phyloP scores from a whole-genome alignment of 352 stramenopile genomes.

The Phytophthora kernoviae region DNA sequence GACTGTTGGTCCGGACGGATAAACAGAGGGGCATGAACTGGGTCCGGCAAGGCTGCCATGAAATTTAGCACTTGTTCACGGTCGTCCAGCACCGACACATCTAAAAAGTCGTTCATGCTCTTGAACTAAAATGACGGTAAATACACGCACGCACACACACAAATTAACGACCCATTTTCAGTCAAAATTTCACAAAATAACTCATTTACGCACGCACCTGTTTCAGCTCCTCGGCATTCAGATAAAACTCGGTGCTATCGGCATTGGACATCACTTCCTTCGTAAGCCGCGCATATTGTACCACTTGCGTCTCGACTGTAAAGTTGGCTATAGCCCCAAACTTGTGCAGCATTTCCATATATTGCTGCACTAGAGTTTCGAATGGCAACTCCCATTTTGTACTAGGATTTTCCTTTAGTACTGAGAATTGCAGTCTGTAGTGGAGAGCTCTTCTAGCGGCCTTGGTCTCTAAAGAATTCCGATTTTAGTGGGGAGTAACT shows the following conservation, averaged over 20 bases:
- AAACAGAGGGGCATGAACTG: slow-evolving; percentile 52
- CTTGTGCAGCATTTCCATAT: slow-evolving; percentile 58
- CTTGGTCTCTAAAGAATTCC: slow-evolving; percentile 22
- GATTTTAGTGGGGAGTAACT: not conserved
- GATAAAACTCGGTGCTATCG: slow-evolving; percentile 41
- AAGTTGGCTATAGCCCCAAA: slow-evolving; percentile 63
- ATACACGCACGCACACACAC: too few relatives aligned
- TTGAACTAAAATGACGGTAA: slow-evolving; percentile 59
- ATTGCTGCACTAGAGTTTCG: slow-evolving; percentile 39
- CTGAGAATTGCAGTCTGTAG: slow-evolving; percentile 72
- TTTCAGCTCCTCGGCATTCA: slow-evolving; percentile 68
- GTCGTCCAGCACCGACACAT: slow-evolving; percentile 66
- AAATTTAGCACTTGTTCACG: slow-evolving; percentile 81
- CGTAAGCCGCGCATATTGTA: slow-evolving; percentile 71
- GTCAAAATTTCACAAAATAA: not conserved
- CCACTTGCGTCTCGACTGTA: slow-evolving; percentile 68
- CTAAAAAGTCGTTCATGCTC: slow-evolving; percentile 75
- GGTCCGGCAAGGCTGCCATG: slow-evolving; percentile 65
- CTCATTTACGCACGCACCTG: slow-evolving; percentile 47
- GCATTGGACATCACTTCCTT: slow-evolving; percentile 48
- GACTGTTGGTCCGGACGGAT: slow-evolving; percentile 37
- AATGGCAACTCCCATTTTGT: slow-evolving; percentile 56
- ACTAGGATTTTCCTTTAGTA: slow-evolving; percentile 63
- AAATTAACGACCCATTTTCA: not conserved
- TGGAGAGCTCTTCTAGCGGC: slow-evolving; percentile 51